Percentiles rank a stretch among this genome's conserved stretches.
Evolutionary conservation across 2,329 filamentous ascomycete genomes (phyloP).

Genomic region (Scedosporium aurantiacum): DNA sequence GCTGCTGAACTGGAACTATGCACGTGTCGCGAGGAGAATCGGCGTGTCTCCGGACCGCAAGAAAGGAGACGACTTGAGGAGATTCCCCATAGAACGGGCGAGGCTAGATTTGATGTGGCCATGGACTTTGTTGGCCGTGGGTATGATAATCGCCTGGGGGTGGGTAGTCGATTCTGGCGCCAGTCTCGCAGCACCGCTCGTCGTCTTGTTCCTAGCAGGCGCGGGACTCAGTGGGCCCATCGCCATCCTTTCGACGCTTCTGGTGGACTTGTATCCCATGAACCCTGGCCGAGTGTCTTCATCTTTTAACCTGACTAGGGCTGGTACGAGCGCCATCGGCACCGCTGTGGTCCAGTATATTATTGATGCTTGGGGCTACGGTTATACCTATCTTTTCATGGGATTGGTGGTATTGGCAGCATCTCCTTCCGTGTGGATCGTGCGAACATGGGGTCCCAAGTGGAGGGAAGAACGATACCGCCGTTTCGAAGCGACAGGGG

Average conservation of each 20-base stretch:
- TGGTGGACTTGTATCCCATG: constrained; percentile 31
- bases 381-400: constrained; percentile 25
- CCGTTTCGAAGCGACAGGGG: constrained; percentile 9
- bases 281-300: constrained; percentile 29
- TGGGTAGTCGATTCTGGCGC: constrained; percentile 35
- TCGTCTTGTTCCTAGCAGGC: constrained; percentile 35
- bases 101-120: constrained; percentile 38
- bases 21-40: constrained; percentile 42
- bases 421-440: constrained; percentile 18
- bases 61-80: constrained; percentile 35
- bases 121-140: constrained; percentile 37
- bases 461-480: constrained; percentile 22
- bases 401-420: constrained; percentile 17
- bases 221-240: constrained; percentile 38
- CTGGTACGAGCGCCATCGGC: constrained; percentile 26
- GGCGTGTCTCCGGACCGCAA: constrained; percentile 42
- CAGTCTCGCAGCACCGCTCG: constrained; percentile 33
- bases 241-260: constrained; percentile 27
- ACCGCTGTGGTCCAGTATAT: constrained; percentile 29
- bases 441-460: constrained; percentile 19
- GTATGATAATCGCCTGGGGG: constrained; percentile 37
- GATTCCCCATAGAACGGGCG: constrained; percentile 40
- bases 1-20: constrained; percentile 57
- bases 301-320: constrained; percentile 29
- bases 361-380: constrained; percentile 28